Base-by-base conservation (phyloP, 495 filamentous ascomycete species). In the Delitschia confertaspora region DNA sequence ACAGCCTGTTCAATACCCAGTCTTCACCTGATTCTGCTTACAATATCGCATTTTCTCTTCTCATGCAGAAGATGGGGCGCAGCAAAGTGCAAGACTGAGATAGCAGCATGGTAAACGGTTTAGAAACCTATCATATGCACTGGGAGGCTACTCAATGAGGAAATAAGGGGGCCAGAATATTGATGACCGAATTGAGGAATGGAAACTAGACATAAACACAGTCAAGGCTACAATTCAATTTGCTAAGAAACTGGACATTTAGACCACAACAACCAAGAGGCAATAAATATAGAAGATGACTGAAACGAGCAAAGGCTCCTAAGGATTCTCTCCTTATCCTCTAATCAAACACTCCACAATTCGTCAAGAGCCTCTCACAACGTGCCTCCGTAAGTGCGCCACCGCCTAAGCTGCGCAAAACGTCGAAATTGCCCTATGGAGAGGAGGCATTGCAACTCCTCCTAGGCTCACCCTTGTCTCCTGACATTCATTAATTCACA, bases 31-130 rank as follows among this genome's bases (percentile, higher is more conserved):
- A n/a, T n/a, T n/a, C n/a, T n/a, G n/a, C n/a, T n/a, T n/a, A 41
- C 42, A 10, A 41, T 52, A 23, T 20, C 39, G 26, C 38, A 53
- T 38, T 53, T 47, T 33, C 49, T 53, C 29, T 53, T 53, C 49
- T 42, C 23, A 2, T 53, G 49, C 37, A 53, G 42, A 18, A 35
- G 21, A 21, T 53, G 44, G 47, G n/a, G 17, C 20, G 36, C 10
- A 42, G 37, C 45, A 42, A 18, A 29, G 45, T 35, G 4, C 16
- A 32, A 33, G 47, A 32, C 42, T 53, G 16, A 14, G 41, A 32
- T 32, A 27, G 26, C 36, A 48, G 39, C 49, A 47, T 27, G 49
- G 49, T 42, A 6, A 42, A 37, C 43, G 49, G 34, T 53, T 53
- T 32, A 31, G 36, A 38, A 44, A 53, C 17, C 49, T 53, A 10